Conservation (phyloP, 768 basidiomycete species). For the Tylopilus subfusipes region DNA sequence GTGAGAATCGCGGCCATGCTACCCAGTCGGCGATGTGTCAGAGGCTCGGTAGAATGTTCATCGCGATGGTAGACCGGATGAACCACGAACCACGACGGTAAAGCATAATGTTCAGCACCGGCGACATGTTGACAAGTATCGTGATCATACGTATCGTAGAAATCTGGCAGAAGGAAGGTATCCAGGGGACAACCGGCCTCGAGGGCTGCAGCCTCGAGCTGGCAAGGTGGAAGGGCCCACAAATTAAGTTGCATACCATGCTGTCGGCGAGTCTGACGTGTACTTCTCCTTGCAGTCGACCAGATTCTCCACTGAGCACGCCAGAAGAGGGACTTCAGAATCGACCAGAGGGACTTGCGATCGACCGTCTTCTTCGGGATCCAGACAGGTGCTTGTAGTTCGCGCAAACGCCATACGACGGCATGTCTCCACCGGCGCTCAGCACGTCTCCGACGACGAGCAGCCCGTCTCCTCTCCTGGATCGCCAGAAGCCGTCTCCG, state of each 20-base stretch:
- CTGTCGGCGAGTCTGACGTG: constrained; percentile 17
- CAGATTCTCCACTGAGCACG: constrained; percentile 7
- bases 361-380: constrained; percentile 35
- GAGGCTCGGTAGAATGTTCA: constrained; percentile 23
- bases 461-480: constrained; percentile 44
- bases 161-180: constrained; percentile 44
- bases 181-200: constrained; percentile 64
- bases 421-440: constrained; percentile 56
- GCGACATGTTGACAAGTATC: background rate
- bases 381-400: constrained; percentile 50
- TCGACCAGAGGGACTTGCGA: constrained; percentile 6
- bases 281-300: constrained; percentile 2
- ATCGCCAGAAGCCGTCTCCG: constrained; percentile 48
- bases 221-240: constrained; percentile 49
- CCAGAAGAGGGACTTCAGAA: constrained; percentile 9
- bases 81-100: constrained; percentile 17
- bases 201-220: constrained; percentile 60
- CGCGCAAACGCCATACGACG: constrained; percentile 60
- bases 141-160: constrained; percentile 21
- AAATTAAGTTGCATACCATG: constrained; percentile 61
- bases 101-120: background rate
- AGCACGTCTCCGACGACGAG: constrained; percentile 42
- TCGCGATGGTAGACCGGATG: constrained; percentile 21
- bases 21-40: constrained; percentile 57
- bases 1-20: constrained; percentile 56